Base-by-base conservation (phyloP, 2,329 filamentous ascomycete genomes). In the Phialophora verrucosa region DNA sequence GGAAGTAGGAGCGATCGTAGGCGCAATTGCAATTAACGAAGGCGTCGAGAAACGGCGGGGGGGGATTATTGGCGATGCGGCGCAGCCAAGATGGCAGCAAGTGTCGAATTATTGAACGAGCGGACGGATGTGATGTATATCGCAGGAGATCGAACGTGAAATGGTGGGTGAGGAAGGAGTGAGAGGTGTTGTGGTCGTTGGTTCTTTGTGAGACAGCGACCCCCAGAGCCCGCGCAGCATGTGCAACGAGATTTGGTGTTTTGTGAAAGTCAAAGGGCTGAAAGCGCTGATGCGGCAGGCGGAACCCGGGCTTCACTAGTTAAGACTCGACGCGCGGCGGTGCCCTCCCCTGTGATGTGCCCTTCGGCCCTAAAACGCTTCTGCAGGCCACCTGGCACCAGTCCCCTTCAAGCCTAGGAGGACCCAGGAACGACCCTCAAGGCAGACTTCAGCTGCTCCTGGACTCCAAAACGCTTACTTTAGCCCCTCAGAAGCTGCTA, bases 251-350 rank as follows among this genome's bases (percentile, higher is more conserved):
- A 53, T 53, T 32, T 42, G 59, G 59, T 61, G 49, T 54, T 27
- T 27, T 61, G 59, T 7, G 53, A 55, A 55, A 55, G 53, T 55
- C 27, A 55, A 29, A 29, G 51, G 47, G n/a, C 47, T 55, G 14
- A 55, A 29, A 29, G 50, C 31, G n/a, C 47, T 27, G 49, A 53
- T 32, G 29, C 31, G 47, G 58, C 49, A 53, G 31, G 27, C 47
- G 12, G 38, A 38, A 25, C 53, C 53, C 27, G 29, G 51, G 53
- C 17, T 20, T 32, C 10, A 12, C 38, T 44, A 44, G 17, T n/a
- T 62, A 58, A 50, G 35, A 29, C 61, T 57, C 44, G 54, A 63
- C 61, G 61, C 61, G 61, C 61, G 61, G 61, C 61, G 54, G 61
- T 61, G 61, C 61, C 32, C 23, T 61, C 29, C 59, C 55, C 20